phyloP scores from a whole-genome alignment of 306 rosid genomes.

The Biancaea sappan region DNA sequence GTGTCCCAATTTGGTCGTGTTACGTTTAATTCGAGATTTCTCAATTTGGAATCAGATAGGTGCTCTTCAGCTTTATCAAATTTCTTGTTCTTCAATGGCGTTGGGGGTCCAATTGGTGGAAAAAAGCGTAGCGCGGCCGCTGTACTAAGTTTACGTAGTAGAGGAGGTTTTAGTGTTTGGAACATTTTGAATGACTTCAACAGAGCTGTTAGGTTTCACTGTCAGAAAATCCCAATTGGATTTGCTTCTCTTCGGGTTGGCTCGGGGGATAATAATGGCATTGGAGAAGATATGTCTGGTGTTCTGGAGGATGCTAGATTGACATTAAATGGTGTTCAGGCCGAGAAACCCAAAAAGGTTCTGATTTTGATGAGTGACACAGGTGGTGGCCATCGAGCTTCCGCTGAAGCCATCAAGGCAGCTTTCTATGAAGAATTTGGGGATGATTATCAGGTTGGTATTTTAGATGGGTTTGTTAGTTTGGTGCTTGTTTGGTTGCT shows the following conservation, averaged over 20 bases:
- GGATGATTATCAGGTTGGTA: slow-evolving; percentile 77
- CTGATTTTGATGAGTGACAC: slow-evolving; percentile 96
- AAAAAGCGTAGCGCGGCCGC: slow-evolving; percentile 41
- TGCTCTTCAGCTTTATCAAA: slow-evolving; percentile 47
- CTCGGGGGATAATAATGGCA: slow-evolving; percentile 36
- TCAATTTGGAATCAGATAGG: slow-evolving; percentile 43
- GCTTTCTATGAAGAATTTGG: slow-evolving; percentile 81
- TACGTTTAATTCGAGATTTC: slow-evolving; percentile 42
- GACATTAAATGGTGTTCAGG: slow-evolving; percentile 40
- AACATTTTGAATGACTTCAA: slow-evolving; percentile 61
- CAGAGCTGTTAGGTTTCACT: slow-evolving; percentile 62
- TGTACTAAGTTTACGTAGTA: slow-evolving; percentile 46
- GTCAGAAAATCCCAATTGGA: slow-evolving; percentile 70
- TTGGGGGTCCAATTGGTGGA: slow-evolving; percentile 15
- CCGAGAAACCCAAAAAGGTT: slow-evolving; percentile 59
- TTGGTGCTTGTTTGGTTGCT: slow-evolving; percentile 20
- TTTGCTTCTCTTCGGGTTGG: slow-evolving; percentile 67
- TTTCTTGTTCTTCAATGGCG: slow-evolving; percentile 46
- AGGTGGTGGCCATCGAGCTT: slow-evolving; percentile 99
- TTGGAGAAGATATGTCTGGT: slow-evolving; percentile 40
- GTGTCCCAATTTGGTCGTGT: slow-evolving; percentile 63
- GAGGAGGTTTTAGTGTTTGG: slow-evolving; percentile 42
- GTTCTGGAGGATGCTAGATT: slow-evolving; percentile 35
- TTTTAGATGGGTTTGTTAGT: not conserved
- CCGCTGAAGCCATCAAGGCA: slow-evolving; percentile 91